Conservation (phyloP, 352 stramenopile species). For the Pythium folliculosum region DNA sequence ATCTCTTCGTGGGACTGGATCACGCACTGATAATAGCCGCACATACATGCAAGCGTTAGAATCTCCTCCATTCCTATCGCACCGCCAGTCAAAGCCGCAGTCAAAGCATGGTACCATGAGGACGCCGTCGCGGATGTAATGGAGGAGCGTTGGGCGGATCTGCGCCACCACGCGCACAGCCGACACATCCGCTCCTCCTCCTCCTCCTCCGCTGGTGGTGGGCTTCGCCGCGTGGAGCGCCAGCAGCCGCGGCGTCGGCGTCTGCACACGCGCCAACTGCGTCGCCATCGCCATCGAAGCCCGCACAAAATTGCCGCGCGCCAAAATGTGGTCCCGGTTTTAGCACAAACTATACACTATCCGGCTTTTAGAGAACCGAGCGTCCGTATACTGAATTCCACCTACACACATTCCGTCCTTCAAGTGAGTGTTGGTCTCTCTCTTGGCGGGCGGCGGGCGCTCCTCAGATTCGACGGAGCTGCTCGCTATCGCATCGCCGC, state of each 20-base stretch:
- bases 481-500: neutral
- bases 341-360: neutral
- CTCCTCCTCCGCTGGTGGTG: neutral
- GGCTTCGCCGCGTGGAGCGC: slow-evolving; percentile 27
- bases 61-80: no score
- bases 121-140: slow-evolving; percentile 46
- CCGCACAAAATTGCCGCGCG: no score
- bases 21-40: slow-evolving; percentile 35
- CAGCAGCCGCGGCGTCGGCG: slow-evolving; percentile 37
- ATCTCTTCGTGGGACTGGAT: slow-evolving; percentile 46
- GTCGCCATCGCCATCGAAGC: slow-evolving; percentile 4
- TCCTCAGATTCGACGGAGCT: slow-evolving; percentile 28
- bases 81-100: neutral
- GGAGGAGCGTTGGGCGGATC: slow-evolving; percentile 44
- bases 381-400: neutral
- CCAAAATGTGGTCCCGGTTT: slow-evolving; percentile 1
- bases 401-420: neutral
- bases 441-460: slow-evolving; percentile 13
- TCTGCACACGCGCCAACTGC: slow-evolving; percentile 46
- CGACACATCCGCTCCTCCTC: no score
- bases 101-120: slow-evolving; percentile 37
- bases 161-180: slow-evolving; percentile 37
- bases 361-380: slow-evolving; percentile 15
- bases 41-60: neutral
- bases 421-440: slow-evolving; percentile 23